Evolutionary conservation across 1,284 basidiomycete species (phyloP).

Genomic region (Tylopilus orsonianus): DNA sequence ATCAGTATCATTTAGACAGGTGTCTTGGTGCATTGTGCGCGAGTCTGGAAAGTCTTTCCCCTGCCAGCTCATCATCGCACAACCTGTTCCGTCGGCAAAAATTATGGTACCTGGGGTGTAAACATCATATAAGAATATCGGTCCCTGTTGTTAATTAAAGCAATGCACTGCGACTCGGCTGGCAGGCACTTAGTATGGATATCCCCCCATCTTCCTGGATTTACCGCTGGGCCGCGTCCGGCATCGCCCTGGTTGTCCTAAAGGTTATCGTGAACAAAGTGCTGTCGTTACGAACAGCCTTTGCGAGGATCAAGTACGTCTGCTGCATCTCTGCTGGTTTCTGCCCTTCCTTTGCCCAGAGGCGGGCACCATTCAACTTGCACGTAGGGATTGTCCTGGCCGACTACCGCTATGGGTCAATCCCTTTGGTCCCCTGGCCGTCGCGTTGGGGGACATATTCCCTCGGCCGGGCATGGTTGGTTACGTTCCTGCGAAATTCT

Average conservation of each 20-base stretch:
- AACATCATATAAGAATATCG: too few relatives aligned
- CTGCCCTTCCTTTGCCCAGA: not conserved
- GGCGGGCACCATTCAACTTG: not conserved
- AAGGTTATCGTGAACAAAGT: constrained; percentile 14
- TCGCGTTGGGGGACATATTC: constrained; percentile 32
- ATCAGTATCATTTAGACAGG: too few relatives aligned
- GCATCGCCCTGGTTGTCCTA: constrained; percentile 9
- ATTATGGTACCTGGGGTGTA: too few relatives aligned
- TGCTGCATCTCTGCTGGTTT: not conserved
- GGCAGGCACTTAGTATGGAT: constrained; percentile 10
- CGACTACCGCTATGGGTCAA: constrained; percentile 29
- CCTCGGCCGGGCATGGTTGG: constrained; percentile 36
- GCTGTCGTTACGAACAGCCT: constrained; percentile 17
- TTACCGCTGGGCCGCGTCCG: constrained; percentile 14
- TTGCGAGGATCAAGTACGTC: constrained; percentile 27
- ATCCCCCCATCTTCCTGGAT: not conserved
- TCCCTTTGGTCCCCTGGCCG: constrained; percentile 31
- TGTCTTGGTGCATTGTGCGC: too few relatives aligned
- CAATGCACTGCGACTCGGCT: too few relatives aligned
- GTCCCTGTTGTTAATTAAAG: not conserved
- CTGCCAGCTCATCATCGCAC: too few relatives aligned
- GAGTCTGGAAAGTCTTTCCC: too few relatives aligned
- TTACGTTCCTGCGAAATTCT: constrained; percentile 35
- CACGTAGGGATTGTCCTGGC: constrained; percentile 24
- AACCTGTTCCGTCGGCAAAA: too few relatives aligned